These are phyloP conservation scores for Warburgia ugandensis DNA, from an alignment of 164 flowering plant species.

Conservation along the genomic window DNA sequence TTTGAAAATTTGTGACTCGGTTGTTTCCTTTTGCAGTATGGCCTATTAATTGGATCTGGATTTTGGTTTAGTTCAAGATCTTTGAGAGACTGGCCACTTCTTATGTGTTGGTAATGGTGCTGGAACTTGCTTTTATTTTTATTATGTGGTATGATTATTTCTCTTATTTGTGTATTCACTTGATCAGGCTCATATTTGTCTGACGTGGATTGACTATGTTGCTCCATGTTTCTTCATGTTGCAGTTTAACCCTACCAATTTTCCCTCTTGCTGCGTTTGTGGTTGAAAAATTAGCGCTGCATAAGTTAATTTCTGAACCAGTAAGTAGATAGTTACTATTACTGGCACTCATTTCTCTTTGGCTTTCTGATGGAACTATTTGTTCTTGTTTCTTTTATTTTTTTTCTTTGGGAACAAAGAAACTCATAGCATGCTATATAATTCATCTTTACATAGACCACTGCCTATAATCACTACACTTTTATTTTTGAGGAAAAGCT, in stretches of 20 bases:
- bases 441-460: too few relatives aligned
- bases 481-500: too few relatives aligned
- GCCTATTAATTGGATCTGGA: constrained; percentile 68
- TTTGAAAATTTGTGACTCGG: too few relatives aligned
- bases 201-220: constrained; percentile 6
- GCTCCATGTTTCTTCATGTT: constrained; percentile 11
- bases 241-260: constrained; percentile 68
- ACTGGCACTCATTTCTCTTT: too few relatives aligned
- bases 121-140: not conserved
- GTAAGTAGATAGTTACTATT: too few relatives aligned
- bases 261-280: constrained; percentile 68
- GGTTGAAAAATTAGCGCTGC: constrained; percentile 67
- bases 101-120: constrained; percentile 83
- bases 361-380: too few relatives aligned
- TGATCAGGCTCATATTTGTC: not conserved
- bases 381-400: too few relatives aligned
- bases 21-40: constrained; percentile 67
- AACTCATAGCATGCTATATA: too few relatives aligned
- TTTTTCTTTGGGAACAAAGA: too few relatives aligned
- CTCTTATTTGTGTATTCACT: not conserved
- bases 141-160: not conserved
- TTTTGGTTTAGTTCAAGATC: constrained; percentile 92
- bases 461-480: too few relatives aligned
- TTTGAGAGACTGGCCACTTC: constrained; percentile 90
- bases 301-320: constrained; percentile 46